These are phyloP conservation scores for Solanum phureja DNA, from an alignment of 257 asterid genomes.

Conservation along the genomic window DNA sequence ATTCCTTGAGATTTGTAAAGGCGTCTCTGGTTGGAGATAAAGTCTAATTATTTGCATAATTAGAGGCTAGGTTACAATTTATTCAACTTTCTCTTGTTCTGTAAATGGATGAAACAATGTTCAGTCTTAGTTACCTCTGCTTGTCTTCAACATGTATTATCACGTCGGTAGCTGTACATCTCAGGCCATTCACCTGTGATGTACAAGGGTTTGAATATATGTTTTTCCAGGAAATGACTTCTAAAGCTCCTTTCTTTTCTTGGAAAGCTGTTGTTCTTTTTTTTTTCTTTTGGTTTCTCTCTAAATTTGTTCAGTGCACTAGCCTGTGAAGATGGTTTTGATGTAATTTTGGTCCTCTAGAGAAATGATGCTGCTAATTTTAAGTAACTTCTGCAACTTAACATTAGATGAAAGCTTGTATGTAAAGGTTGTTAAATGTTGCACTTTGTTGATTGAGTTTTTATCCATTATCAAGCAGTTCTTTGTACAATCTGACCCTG, in stretches of 20 bases:
- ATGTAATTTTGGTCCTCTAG: neutral
- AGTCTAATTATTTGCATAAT: neutral
- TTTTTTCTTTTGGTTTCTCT: neutral
- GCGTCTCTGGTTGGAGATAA: neutral
- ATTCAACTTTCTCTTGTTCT: neutral
- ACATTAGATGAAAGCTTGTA: neutral
- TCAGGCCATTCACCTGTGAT: neutral
- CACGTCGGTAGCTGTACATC: neutral
- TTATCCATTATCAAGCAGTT: neutral
- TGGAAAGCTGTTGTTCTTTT: neutral
- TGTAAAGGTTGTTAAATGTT: neutral
- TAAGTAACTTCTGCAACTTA: neutral
- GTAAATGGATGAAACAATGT: neutral
- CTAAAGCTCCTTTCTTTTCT: neutral
- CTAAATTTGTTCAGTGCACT: neutral
- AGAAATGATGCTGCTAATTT: neutral
- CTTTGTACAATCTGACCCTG: neutral
- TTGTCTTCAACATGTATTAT: neutral
- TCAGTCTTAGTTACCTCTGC: neutral
- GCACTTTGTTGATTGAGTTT: neutral
- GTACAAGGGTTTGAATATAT: neutral
- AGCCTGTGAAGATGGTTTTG: neutral
- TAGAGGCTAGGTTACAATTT: neutral
- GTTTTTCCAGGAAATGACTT: neutral
- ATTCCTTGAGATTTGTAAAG: neutral